Evolutionary conservation across 2,329 filamentous ascomycete species (phyloP), one percentile per base, ranked within the genome.

Genomic region (Nakataea oryzae): DNA sequence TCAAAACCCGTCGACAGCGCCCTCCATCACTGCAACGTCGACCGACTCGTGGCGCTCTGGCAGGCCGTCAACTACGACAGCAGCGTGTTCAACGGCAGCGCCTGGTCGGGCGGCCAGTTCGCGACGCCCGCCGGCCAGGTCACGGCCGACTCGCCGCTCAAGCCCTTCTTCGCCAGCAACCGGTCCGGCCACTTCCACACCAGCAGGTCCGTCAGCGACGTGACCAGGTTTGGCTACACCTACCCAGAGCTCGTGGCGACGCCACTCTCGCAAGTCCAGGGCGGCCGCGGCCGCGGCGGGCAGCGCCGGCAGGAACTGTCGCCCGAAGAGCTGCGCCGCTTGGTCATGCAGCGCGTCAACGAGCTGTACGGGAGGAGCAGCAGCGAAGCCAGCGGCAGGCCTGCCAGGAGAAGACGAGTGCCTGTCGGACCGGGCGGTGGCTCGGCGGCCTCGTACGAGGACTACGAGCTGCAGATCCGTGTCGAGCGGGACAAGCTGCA

Each of bases 321-420:
- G 3, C 74, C 82, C 1, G 78, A 84, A 63, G 78, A 86, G 66
- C 71, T 91, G 57, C 78, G 80, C 34, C 81, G 81, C 63, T 87
- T 88, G 67, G 77, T 91, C 34, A 80, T 84, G 50, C 80, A 83
- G 0, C 81, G 85, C 8, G 81, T 89, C 14, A 78, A 83, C 63
- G 77, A 73, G 0, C 72, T 92, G 3, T 81, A 80, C 66, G 71
- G 71, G 1, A 34, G 32, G 8, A 21, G 8, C 26, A 27, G 24
- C 58, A 26, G 32, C 57, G 29, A n/a, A 5, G 6, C 2, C 26
- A 29, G 26, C 55, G 34, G 30, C 57, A 54, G 47, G 21, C 21
- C 41, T 21, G 21, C 47, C 6, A 24, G 54, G 6, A 55, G 54
- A 27, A 17, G 26, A 2, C 3, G 26, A 26, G 54, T 14, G 11